Conservation (phyloP, 2,329 filamentous ascomycete species). For the Ophiognomonia clavigignenti-juglandacearum region DNA sequence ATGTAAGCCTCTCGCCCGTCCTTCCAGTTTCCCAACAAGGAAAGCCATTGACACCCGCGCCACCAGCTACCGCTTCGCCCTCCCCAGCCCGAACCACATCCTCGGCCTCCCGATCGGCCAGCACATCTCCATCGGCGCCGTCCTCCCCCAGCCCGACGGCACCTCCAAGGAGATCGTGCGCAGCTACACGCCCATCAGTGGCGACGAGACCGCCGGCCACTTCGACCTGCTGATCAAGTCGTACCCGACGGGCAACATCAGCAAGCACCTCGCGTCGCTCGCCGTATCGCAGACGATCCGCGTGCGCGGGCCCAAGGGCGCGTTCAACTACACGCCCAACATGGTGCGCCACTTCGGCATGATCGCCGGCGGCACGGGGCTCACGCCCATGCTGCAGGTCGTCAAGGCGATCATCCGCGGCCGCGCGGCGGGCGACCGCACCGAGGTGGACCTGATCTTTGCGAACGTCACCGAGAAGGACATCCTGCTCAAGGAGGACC, state of each 20-base stretch:
- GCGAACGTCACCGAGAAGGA: constrained; percentile 93
- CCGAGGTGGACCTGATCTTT: constrained; percentile 90
- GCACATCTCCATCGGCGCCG: constrained; percentile 93
- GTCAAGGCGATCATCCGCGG: constrained; percentile 85
- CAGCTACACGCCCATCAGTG: constrained; percentile 88
- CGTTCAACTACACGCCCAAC: constrained; percentile 95
- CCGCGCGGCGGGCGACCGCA: constrained; percentile 72
- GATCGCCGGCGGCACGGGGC: constrained; percentile 95
- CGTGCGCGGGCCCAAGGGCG: constrained; percentile 90
- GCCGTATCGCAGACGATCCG: constrained; percentile 82
- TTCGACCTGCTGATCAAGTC: constrained; percentile 98
- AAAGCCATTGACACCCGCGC: neutral
- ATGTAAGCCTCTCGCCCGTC: constrained; percentile 55
- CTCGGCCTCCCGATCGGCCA: constrained; percentile 97
- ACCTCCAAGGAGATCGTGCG: constrained; percentile 78
- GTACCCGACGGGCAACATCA: constrained; percentile 97
- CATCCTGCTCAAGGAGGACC: constrained; percentile 87
- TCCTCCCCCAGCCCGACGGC: constrained; percentile 62
- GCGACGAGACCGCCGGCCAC: constrained; percentile 82
- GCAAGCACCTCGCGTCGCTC: constrained; percentile 81
- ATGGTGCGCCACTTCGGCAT: constrained; percentile 96
- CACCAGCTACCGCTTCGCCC: constrained; percentile 80
- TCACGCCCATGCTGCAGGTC: constrained; percentile 97
- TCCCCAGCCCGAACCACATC: constrained; percentile 72
- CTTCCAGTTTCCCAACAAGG: no score